These are phyloP conservation scores for Fusarium marasasianum DNA, from an alignment of 2,329 filamentous ascomycete species.

Conservation along the genomic window DNA sequence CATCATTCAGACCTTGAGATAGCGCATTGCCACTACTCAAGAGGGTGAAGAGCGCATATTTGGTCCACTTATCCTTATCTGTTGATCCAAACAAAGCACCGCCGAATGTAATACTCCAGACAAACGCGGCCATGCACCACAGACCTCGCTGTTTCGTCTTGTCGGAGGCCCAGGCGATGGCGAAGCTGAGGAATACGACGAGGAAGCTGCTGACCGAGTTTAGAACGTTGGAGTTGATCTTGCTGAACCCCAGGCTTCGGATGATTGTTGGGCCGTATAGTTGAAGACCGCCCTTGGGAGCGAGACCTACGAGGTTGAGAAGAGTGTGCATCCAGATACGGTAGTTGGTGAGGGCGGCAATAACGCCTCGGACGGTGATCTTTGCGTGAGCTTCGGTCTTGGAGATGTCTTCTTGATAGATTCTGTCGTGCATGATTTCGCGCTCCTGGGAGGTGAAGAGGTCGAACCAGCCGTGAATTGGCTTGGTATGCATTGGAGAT, in stretches of 20 bases:
- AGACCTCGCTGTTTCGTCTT: slow-evolving; percentile 31
- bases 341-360: slow-evolving; percentile 11
- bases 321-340: slow-evolving; percentile 33
- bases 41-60: slow-evolving; percentile 31
- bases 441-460: slow-evolving; percentile 30
- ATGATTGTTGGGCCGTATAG: slow-evolving; percentile 39
- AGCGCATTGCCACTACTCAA: slow-evolving; percentile 34
- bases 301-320: slow-evolving; percentile 33
- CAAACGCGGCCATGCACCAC: slow-evolving; percentile 30
- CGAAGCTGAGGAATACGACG: slow-evolving; percentile 27
- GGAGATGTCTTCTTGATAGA: slow-evolving; percentile 31
- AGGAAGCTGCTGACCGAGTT: slow-evolving; percentile 35
- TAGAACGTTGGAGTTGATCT: slow-evolving; percentile 35
- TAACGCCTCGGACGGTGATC: slow-evolving; percentile 1
- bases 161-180: slow-evolving; percentile 30
- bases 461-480: slow-evolving; percentile 28
- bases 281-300: slow-evolving; percentile 40
- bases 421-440: slow-evolving; percentile 25
- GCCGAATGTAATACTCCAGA: slow-evolving; percentile 37
- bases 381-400: slow-evolving; percentile 28
- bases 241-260: slow-evolving; percentile 34
- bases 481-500: slow-evolving; percentile 22
- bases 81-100: slow-evolving; percentile 18
- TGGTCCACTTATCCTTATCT: slow-evolving; percentile 23
- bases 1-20: slow-evolving; percentile 37